Evolutionary conservation across 2,329 filamentous ascomycete species (phyloP), one percentile per base, ranked within the genome.

Genomic region (Seiridium cupressi): DNA sequence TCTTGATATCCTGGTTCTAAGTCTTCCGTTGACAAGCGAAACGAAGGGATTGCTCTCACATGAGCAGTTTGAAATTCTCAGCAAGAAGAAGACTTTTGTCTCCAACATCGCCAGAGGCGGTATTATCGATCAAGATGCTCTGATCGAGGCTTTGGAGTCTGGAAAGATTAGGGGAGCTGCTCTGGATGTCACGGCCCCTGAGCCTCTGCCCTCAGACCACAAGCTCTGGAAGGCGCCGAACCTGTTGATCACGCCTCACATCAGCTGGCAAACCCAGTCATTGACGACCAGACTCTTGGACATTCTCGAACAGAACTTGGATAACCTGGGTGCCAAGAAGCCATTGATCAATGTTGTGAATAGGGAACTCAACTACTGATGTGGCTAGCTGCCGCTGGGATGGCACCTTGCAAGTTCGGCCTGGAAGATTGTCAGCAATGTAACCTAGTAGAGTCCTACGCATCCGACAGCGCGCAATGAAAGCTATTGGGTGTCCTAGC

Each of bases 101-200:
- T 81, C 83, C 58, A 91, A 91, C 65, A 87, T 91, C 62, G 82
- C 85, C 0, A 79, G 88, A 5, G 88, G 73, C 26, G 62, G 68
- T 3, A 66, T 72, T 9, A 64, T 77, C 54, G 63, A 73, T 42
- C 70, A 69, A 2, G 69, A 79, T 6, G 86, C 82, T 7, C 70
- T 91, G 54, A 77, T 89, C 42, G 74, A 73, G 1, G 84, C 86
- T 1, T 72, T 91, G 31, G 69, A 76, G 58, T 65, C 65, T 40
- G 71, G 67, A 54, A 69, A 62, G 69, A 69, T 72, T 60, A 61
- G 75, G 26, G 88, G 88, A 34, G 89, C 88, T 0, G 87, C 87
- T 2, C 73, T 91, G 51, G 89, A 90, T 71, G 89, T 91, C 1
- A 86, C 88, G 3, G 87, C 90, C 64, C 88, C 88, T 0, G 89